Conservation (phyloP, 495 filamentous ascomycete genomes). For the Penicillium manginii region DNA sequence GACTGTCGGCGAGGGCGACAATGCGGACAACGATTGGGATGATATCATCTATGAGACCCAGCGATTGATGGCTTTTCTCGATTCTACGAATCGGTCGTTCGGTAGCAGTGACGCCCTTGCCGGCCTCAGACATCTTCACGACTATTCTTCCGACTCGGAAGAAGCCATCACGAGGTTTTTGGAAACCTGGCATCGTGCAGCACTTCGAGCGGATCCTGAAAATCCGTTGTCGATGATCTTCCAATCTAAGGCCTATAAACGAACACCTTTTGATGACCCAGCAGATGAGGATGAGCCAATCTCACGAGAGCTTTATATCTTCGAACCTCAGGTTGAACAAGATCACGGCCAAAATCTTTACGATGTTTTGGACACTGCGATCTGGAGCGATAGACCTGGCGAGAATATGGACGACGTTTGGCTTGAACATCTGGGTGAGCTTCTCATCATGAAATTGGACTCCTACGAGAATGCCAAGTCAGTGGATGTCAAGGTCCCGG, state of each 20-base stretch:
- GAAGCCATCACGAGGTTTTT: constrained; percentile 38
- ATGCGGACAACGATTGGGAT: constrained; percentile 43
- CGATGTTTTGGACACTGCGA: constrained; percentile 67
- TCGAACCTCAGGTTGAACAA: constrained; percentile 44
- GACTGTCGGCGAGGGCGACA: constrained; percentile 48
- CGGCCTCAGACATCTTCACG: constrained; percentile 44
- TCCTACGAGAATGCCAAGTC: constrained; percentile 49
- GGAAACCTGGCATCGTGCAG: constrained; percentile 48
- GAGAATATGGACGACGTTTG: constrained; percentile 57
- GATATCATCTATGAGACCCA: constrained; percentile 61
- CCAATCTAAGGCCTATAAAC: constrained; percentile 43
- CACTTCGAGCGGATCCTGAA: constrained; percentile 41
- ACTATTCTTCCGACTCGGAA: constrained; percentile 37
- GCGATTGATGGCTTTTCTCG: constrained; percentile 85
- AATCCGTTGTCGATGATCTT: constrained; percentile 45
- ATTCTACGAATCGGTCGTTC: constrained; percentile 77
- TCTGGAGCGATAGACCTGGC: constrained; percentile 61
- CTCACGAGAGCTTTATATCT: constrained; percentile 44
- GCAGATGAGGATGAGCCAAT: constrained; percentile 31
- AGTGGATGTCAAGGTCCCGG: constrained; percentile 67
- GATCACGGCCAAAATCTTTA: constrained; percentile 65
- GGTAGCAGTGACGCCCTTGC: constrained; percentile 69
- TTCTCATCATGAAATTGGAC: constrained; percentile 65
- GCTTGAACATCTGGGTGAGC: constrained; percentile 63
- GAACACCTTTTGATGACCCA: constrained; percentile 31